Conservation (phyloP, 2,329 filamentous ascomycete species). For the Pyricularia pennisetigena region DNA sequence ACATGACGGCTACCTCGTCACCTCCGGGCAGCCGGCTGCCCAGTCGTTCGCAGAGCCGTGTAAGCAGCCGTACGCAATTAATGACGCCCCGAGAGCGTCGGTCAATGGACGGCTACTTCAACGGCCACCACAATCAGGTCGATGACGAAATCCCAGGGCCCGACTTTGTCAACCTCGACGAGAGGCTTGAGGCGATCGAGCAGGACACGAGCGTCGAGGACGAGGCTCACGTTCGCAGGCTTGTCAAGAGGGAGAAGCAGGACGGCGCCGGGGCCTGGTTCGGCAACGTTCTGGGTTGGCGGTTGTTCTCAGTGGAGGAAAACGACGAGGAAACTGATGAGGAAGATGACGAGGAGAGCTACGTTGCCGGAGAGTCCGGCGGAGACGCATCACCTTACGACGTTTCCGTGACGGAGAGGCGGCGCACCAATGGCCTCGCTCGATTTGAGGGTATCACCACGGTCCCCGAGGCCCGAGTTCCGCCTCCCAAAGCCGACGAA, state of each 20-base stretch:
- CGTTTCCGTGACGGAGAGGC: constrained; percentile 10
- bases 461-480: constrained; percentile 33
- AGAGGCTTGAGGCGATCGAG: constrained; percentile 42
- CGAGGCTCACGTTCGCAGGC: constrained; percentile 45
- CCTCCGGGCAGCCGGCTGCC: constrained; percentile 33
- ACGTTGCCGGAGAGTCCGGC: constrained; percentile 23
- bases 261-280: constrained; percentile 47
- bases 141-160: constrained; percentile 35
- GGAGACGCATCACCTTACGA: constrained; percentile 7
- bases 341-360: constrained; percentile 23
- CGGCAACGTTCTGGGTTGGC: constrained; percentile 47
- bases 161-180: constrained; percentile 54
- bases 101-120: constrained; percentile 25
- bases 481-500: constrained; percentile 40
- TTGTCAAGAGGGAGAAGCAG: constrained; percentile 40
- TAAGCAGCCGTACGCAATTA: constrained; percentile 29
- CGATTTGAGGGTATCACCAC: constrained; percentile 30
- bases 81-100: constrained; percentile 33
- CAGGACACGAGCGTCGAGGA: constrained; percentile 39
- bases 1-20: constrained; percentile 15
- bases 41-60: constrained; percentile 36
- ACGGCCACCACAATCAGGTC: constrained; percentile 17
- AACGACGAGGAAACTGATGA: constrained; percentile 41
- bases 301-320: constrained; percentile 52
- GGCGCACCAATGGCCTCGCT: constrained; percentile 21